These are phyloP conservation scores for Primulina huaijiensis DNA, from an alignment of 257 asterid genomes.

Conservation along the genomic window DNA sequence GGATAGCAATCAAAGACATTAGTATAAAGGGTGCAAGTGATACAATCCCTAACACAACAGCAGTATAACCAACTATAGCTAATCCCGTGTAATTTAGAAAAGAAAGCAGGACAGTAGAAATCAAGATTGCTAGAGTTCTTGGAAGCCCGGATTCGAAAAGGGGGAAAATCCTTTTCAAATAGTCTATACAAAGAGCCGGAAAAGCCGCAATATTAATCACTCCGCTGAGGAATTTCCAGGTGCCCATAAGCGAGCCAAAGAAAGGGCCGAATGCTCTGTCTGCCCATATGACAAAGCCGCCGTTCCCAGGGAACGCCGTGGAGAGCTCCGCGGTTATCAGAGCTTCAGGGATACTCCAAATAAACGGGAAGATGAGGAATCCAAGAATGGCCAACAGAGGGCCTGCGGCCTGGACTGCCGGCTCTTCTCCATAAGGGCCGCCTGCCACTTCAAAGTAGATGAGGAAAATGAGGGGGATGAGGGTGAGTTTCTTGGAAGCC, in stretches of 20 bases:
- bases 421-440: constrained; percentile 92
- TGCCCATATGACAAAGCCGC: constrained; percentile 94
- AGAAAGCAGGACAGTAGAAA: constrained; percentile 40
- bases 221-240: constrained; percentile 71
- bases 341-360: constrained; percentile 84
- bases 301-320: constrained; percentile 79
- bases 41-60: constrained; percentile 56
- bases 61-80: constrained; percentile 58
- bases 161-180: constrained; percentile 54
- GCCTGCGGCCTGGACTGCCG: constrained; percentile 81
- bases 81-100: constrained; percentile 62
- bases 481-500: constrained; percentile 52
- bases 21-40: constrained; percentile 56
- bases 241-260: constrained; percentile 78
- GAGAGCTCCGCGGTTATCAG: constrained; percentile 88
- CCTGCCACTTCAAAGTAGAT: constrained; percentile 89
- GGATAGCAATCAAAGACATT: constrained; percentile 64
- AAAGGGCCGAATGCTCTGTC: constrained; percentile 78
- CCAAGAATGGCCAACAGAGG: constrained; percentile 77
- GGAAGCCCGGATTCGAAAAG: constrained; percentile 44
- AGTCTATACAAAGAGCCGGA: constrained; percentile 61
- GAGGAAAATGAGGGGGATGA: constrained; percentile 76
- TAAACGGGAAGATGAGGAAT: constrained; percentile 76
- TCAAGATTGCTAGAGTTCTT: constrained; percentile 40
- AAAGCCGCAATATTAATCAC: constrained; percentile 76